Conservation (phyloP, 306 rosid genomes). For the Casuarina glauca region DNA sequence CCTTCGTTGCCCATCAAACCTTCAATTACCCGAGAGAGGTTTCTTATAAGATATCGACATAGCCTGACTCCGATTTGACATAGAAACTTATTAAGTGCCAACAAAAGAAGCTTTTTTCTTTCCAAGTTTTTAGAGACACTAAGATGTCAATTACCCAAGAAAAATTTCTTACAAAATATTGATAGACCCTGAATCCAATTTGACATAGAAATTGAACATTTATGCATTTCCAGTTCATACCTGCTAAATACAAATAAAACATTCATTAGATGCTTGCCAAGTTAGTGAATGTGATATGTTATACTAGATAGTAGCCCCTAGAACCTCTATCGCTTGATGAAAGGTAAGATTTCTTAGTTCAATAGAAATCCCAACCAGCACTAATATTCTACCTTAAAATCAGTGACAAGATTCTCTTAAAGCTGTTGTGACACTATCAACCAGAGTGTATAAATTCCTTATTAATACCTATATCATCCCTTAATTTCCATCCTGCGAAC, state of each 20-base stretch:
- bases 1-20: no score
- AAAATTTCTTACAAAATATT: no score
- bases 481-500: not conserved
- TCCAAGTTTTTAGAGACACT: no score
- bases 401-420: not conserved
- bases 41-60: no score
- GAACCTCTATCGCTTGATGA: not conserved
- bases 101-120: no score
- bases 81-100: no score
- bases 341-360: not conserved
- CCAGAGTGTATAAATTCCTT: not conserved
- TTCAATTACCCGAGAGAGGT: no score
- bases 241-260: not conserved
- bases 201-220: not conserved
- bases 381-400: not conserved
- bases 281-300: not conserved
- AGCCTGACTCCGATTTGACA: no score
- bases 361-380: not conserved
- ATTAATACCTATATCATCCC: not conserved
- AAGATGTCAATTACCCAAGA: no score
- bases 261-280: not conserved
- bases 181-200: no score
- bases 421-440: not conserved
- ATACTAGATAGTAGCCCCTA: not conserved
- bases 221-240: not conserved